Percentiles rank a stretch among this genome's conserved stretches.
These are phyloP conservation scores for Aspergillus ellipticus DNA, from an alignment of 495 filamentous ascomycete genomes.

Conservation along the genomic window DNA sequence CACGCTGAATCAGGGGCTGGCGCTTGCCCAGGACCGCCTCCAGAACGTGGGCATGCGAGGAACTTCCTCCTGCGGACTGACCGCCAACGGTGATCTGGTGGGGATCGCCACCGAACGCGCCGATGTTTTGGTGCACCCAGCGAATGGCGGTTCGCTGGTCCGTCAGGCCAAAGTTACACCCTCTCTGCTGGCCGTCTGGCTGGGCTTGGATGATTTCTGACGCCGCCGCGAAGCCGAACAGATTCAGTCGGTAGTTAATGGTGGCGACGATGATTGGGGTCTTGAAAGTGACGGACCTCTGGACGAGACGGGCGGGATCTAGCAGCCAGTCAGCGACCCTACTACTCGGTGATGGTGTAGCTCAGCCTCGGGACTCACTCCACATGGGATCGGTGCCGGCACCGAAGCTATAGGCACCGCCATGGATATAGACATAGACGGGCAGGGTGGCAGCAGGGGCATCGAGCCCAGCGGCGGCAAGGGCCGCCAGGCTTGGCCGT, in stretches of 20 bases:
- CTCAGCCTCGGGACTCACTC: not conserved
- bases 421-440: conserved; percentile 2
- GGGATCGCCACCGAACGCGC: conserved; percentile 28
- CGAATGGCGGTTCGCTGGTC: conserved; percentile 29
- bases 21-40: not conserved
- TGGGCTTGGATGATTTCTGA: not conserved
- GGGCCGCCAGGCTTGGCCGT: not conserved
- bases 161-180: conserved; percentile 21
- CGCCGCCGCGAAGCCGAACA: conserved; percentile 2
- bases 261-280: not conserved
- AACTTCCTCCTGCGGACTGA: conserved; percentile 21
- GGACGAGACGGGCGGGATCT: conserved; percentile 1
- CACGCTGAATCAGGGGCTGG: not conserved
- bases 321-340: not conserved
- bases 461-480: not conserved
- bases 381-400: conserved; percentile 1
- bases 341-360: not conserved
- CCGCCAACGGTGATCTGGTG: conserved; percentile 25
- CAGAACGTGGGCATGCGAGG: conserved; percentile 1
- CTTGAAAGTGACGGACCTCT: not conserved
- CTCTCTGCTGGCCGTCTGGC: not conserved
- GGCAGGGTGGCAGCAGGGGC: not conserved
- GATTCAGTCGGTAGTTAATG: not conserved
- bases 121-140: conserved; percentile 28
- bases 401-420: not conserved